These are phyloP conservation scores for Talaromyces liani DNA, from an alignment of 495 filamentous ascomycete species.

Conservation along the genomic window DNA sequence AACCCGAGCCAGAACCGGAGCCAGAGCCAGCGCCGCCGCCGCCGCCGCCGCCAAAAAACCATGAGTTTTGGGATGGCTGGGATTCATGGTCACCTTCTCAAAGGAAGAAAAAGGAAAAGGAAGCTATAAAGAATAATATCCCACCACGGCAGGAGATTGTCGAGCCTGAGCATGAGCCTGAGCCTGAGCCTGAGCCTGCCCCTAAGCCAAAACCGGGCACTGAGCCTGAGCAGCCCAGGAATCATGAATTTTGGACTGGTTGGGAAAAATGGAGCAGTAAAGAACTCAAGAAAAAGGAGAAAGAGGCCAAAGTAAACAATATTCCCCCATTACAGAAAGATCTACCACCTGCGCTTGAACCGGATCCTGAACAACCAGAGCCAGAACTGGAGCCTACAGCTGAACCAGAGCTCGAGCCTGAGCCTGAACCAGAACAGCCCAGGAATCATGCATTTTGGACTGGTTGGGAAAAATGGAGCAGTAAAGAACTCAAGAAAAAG, in stretches of 20 bases:
- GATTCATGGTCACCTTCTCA: constrained; percentile 1
- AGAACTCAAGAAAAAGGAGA: constrained; percentile 14
- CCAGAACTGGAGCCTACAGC: constrained; percentile 7
- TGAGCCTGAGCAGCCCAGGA: constrained; percentile 9
- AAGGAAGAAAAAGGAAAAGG: constrained; percentile 15
- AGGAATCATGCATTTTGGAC: constrained; percentile 16
- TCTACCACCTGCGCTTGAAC: constrained; percentile 17
- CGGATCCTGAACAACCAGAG: constrained; percentile 10
- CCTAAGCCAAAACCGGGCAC: constrained; percentile 12
- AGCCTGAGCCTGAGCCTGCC: constrained; percentile 18
- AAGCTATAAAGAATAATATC: constrained; percentile 11
- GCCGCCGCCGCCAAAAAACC: constrained; percentile 6
- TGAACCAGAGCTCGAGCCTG: constrained; percentile 18
- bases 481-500: constrained; percentile 11
- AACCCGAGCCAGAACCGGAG: constrained; percentile 23
- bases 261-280: constrained; percentile 4
- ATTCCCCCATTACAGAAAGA: not conserved
- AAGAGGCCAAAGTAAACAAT: constrained; percentile 11
- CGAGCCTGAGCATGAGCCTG: constrained; percentile 16
- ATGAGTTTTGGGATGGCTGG: constrained; percentile 6
- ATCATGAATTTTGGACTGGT: constrained; percentile 14
- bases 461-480: constrained; percentile 5
- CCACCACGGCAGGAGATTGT: not conserved
- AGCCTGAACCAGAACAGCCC: constrained; percentile 9
- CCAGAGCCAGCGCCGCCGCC: not conserved